A percentile compares a stretch with the other conserved stretches of the same genome.
Conservation (phyloP, 352 stramenopile species). For the Pythium brassicae region DNA sequence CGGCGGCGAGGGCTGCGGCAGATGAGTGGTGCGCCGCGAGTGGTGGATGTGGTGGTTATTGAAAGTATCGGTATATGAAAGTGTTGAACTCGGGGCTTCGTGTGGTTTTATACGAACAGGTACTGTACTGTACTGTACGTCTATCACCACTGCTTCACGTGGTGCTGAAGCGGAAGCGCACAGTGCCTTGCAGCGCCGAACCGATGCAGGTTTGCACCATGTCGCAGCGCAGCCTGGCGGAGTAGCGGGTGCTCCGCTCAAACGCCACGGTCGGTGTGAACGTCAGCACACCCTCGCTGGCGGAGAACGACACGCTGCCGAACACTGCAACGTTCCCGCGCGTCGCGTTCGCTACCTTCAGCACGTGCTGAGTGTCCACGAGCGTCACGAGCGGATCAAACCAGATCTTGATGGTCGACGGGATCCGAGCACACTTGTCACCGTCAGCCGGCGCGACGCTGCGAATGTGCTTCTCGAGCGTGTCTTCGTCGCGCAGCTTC, state of each 20-base stretch:
- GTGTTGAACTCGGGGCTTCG: too few relatives aligned
- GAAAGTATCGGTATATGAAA: not conserved
- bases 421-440: conserved; percentile 7
- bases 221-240: conserved; percentile 25
- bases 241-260: conserved; percentile 26
- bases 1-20: conserved; percentile 51
- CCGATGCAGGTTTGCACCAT: conserved; percentile 23
- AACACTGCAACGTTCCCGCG: conserved; percentile 15
- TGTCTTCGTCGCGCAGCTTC: conserved; percentile 7
- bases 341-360: conserved; percentile 28
- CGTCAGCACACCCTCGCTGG: conserved; percentile 9
- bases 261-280: conserved; percentile 34
- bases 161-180: conserved; percentile 21
- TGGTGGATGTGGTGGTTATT: not conserved
- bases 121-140: too few relatives aligned
- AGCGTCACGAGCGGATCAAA: conserved; percentile 21
- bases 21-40: not conserved
- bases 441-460: conserved; percentile 12
- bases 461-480: conserved; percentile 13
- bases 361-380: conserved; percentile 24
- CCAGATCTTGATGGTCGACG: conserved; percentile 9
- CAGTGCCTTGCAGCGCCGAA: not conserved
- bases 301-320: conserved; percentile 16
- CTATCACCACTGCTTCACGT: conserved; percentile 3
- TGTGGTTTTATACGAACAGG: too few relatives aligned